These are phyloP conservation scores for Acacia confusa DNA, from an alignment of 306 rosid genomes.

Conservation along the genomic window DNA sequence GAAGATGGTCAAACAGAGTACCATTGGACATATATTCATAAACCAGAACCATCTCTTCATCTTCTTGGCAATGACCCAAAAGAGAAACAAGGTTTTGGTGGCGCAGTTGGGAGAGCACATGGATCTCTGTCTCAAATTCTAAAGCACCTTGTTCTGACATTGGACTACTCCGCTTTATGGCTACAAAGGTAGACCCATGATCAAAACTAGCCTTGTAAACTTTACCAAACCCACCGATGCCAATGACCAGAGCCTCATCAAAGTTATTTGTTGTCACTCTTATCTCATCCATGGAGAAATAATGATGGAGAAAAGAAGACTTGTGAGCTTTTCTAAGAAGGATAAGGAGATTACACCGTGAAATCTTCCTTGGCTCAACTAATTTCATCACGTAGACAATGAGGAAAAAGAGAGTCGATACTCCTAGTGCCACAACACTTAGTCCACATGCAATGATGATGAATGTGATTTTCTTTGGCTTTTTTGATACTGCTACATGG, in stretches of 20 bases:
- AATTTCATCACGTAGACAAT: constrained; percentile 7
- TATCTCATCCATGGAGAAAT: constrained; percentile 31
- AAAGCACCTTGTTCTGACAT: constrained; percentile 43
- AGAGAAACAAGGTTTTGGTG: constrained; percentile 41
- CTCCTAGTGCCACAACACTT: not conserved
- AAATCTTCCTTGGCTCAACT: constrained; percentile 1
- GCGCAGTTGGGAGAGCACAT: constrained; percentile 35
- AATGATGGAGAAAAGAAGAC: not conserved
- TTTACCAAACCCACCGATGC: constrained; percentile 39
- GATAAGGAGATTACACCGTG: constrained; percentile 19
- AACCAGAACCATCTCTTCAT: constrained; percentile 46
- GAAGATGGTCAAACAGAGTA: constrained; percentile 36
- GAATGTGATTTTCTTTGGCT: not conserved
- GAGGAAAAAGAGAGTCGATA: constrained; percentile 24
- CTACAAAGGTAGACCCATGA: constrained; percentile 27
- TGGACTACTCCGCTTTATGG: constrained; percentile 37
- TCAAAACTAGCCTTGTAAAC: constrained; percentile 41
- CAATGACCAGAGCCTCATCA: constrained; percentile 28
- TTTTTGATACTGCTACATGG: not conserved
- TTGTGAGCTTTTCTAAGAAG: not conserved
- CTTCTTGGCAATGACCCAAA: constrained; percentile 46
- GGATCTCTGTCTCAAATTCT: constrained; percentile 43
- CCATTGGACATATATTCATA: constrained; percentile 45
- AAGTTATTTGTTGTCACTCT: constrained; percentile 37
- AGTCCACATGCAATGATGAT: constrained; percentile 23